These are phyloP conservation scores for Murraya koenigii DNA, from an alignment of 345 rosid species.

Conservation along the genomic window DNA sequence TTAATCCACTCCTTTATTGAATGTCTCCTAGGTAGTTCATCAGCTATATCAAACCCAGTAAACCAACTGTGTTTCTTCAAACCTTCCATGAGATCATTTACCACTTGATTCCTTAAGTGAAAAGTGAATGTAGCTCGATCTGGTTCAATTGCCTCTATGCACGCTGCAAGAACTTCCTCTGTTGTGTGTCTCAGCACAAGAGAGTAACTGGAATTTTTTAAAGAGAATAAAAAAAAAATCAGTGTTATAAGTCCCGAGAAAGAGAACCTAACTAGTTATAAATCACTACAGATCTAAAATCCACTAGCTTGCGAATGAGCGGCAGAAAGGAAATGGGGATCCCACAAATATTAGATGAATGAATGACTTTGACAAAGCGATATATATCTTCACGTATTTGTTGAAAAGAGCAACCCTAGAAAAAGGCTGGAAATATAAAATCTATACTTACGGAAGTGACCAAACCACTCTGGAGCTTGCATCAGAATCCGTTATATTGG, in stretches of 20 bases:
- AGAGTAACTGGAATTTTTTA: slow-evolving; percentile 61
- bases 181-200: slow-evolving; percentile 93
- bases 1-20: slow-evolving; percentile 75
- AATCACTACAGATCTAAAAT: not conserved
- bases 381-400: slow-evolving; percentile 1
- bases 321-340: not conserved
- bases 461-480: slow-evolving; percentile 59
- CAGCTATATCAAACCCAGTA: slow-evolving; percentile 75
- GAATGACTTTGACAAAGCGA: not conserved
- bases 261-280: not conserved
- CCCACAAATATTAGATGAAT: not conserved
- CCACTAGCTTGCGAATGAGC: not conserved
- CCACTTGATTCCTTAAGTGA: slow-evolving; percentile 70
- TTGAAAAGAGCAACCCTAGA: not conserved
- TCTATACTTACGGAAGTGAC: slow-evolving; percentile 71
- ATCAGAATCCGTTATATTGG: slow-evolving; percentile 32
- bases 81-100: slow-evolving; percentile 68
- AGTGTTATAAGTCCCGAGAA: not conserved
- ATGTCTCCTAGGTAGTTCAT: slow-evolving; percentile 53
- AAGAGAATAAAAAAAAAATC: slow-evolving; percentile 9
- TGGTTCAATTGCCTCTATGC: slow-evolving; percentile 86
- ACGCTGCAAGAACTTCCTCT: slow-evolving; percentile 89
- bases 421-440: slow-evolving; percentile 12
- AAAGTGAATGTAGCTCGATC: slow-evolving; percentile 76
- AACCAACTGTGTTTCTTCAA: slow-evolving; percentile 69